Conservation (phyloP, 345 rosid genomes). For the Ailanthus altissimus region DNA sequence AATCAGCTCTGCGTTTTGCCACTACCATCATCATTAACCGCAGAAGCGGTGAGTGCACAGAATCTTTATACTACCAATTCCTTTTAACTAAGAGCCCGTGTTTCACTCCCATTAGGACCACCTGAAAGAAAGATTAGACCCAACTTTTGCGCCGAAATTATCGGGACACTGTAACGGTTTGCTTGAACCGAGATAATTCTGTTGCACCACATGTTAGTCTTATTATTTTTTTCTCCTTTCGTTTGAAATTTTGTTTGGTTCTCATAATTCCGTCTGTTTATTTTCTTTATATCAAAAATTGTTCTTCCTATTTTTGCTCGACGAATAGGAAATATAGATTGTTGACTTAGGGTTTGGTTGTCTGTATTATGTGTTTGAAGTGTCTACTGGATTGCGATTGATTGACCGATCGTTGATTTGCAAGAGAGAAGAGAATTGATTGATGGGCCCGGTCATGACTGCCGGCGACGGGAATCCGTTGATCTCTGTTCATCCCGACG, state of each 20-base stretch:
- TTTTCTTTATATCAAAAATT: slow-evolving; percentile 5
- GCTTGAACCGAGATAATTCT: slow-evolving; percentile 24
- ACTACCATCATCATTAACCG: neutral
- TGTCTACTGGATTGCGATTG: neutral
- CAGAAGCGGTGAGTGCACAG: slow-evolving; percentile 26
- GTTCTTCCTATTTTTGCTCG: slow-evolving; percentile 1
- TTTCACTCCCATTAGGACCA: slow-evolving; percentile 18
- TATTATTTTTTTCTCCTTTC: slow-evolving; percentile 23
- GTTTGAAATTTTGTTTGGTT: neutral
- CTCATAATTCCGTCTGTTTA: slow-evolving; percentile 3
- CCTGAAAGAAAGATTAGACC: slow-evolving; percentile 21
- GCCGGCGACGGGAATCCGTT: slow-evolving; percentile 63
- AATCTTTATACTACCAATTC: slow-evolving; percentile 9
- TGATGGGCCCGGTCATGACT: slow-evolving; percentile 46
- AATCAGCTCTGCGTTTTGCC: slow-evolving; percentile 23
- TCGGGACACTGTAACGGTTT: slow-evolving; percentile 14
- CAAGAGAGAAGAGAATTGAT: slow-evolving; percentile 7
- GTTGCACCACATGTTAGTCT: slow-evolving; percentile 35
- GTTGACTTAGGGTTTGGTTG: slow-evolving; percentile 19
- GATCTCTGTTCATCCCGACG: slow-evolving; percentile 92
- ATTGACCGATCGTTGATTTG: slow-evolving; percentile 20
- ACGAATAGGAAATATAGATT: neutral
- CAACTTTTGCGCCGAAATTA: slow-evolving; percentile 28
- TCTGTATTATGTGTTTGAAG: neutral
- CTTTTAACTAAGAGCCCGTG: neutral